Conservation (phyloP, 805 yeast genomes). For the Candida berthetii region DNA sequence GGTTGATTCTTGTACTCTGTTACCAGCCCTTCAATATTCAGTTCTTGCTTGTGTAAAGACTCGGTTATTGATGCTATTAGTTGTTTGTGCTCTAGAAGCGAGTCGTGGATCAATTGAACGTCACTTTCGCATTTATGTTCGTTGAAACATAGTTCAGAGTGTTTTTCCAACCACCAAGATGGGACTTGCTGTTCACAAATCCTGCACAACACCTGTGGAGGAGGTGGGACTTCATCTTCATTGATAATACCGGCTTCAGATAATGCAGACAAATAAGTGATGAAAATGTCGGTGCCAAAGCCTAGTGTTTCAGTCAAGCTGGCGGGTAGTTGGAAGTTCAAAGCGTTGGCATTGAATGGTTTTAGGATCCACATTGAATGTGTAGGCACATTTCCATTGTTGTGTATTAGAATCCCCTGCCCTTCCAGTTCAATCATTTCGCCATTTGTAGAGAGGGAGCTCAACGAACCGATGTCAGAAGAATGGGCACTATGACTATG, state of each 20-base stretch:
- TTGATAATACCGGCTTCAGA: slow-evolving; percentile 60
- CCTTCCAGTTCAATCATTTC: slow-evolving; percentile 77
- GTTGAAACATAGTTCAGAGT: slow-evolving; percentile 78
- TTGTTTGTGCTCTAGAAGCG: slow-evolving; percentile 61
- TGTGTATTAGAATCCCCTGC: slow-evolving; percentile 83
- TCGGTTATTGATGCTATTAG: slow-evolving; percentile 34
- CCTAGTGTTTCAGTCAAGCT: slow-evolving; percentile 74
- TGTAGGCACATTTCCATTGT: slow-evolving; percentile 51
- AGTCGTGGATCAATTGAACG: slow-evolving; percentile 70
- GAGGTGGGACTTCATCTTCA: slow-evolving; percentile 66
- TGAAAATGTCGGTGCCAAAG: slow-evolving; percentile 82
- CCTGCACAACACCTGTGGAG: slow-evolving; percentile 77
- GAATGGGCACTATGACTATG: neutral
- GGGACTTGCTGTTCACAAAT: slow-evolving; percentile 91
- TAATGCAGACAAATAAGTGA: slow-evolving; percentile 59
- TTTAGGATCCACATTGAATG: slow-evolving; percentile 93
- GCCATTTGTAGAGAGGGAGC: slow-evolving; percentile 47
- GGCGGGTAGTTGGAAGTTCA: slow-evolving; percentile 64
- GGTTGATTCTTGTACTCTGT: slow-evolving; percentile 54
- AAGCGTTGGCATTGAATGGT: slow-evolving; percentile 61
- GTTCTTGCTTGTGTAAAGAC: slow-evolving; percentile 18
- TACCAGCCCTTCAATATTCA: neutral
- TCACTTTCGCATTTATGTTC: slow-evolving; percentile 82
- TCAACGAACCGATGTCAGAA: slow-evolving; percentile 27
- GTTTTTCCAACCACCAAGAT: slow-evolving; percentile 94